Evolutionary conservation across 202 grass and related monocot genomes (phyloP).

Genomic region (Carex arenaria): DNA sequence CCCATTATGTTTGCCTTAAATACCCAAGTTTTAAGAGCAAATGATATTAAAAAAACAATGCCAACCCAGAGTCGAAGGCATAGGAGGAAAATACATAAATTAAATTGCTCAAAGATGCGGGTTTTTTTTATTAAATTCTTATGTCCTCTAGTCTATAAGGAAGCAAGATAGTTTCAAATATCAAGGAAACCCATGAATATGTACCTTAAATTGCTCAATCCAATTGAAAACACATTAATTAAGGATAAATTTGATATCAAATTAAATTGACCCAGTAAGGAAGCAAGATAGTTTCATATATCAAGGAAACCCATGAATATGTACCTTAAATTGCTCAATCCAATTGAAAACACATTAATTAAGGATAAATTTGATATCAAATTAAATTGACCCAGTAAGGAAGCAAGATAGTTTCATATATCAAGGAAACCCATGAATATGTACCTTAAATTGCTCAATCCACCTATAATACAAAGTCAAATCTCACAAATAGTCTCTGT

Average conservation of each 20-base stretch:
- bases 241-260: too few relatives aligned
- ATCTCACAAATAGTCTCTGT: conserved; percentile 4
- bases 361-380: too few relatives aligned
- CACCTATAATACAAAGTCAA: conserved; percentile 9
- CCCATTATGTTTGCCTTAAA: neutral
- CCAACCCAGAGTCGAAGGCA: neutral
- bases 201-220: too few relatives aligned
- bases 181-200: conserved; percentile 1
- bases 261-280: neutral
- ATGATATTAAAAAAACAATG: neutral
- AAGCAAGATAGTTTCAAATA: neutral
- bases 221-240: too few relatives aligned
- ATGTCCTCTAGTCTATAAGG: neutral
- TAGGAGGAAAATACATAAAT: neutral
- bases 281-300: neutral
- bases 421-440: neutral
- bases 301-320: conserved; percentile 1
- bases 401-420: neutral
- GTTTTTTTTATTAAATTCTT: neutral
- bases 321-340: too few relatives aligned
- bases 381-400: too few relatives aligned
- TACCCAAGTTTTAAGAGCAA: neutral
- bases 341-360: too few relatives aligned
- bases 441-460: neutral
- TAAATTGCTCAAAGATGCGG: neutral